A percentile compares a stretch with the other conserved stretches of the same genome.
These are phyloP conservation scores for Verticillium alfalfae DNA, from an alignment of 2,329 filamentous ascomycete genomes.

Conservation along the genomic window DNA sequence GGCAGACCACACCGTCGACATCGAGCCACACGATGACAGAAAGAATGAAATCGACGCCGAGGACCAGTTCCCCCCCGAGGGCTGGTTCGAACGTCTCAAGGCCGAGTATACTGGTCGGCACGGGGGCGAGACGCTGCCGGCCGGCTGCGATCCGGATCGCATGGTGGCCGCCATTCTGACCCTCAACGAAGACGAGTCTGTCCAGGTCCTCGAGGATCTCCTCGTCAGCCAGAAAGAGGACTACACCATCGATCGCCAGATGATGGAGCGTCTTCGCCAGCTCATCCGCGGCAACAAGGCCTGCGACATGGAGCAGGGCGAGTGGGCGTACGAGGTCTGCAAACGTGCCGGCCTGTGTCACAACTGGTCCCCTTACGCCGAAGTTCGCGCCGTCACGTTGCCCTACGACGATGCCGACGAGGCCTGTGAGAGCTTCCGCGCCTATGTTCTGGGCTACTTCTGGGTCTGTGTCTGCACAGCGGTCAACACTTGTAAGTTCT, in stretches of 20 bases:
- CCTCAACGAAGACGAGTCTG: conserved; percentile 30
- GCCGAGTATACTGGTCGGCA: conserved; percentile 19
- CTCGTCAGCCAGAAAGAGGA: conserved; percentile 34
- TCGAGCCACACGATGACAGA: neutral
- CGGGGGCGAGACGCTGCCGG: conserved; percentile 18
- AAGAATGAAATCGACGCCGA: neutral
- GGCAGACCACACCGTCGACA: neutral
- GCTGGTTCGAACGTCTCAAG: conserved; percentile 17
- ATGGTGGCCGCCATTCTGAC: conserved; percentile 16
- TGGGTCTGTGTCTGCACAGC: conserved; percentile 25
- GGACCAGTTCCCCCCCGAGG: conserved; percentile 7
- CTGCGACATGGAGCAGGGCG: conserved; percentile 33
- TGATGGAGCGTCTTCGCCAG: conserved; percentile 32
- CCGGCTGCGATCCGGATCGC: conserved; percentile 17
- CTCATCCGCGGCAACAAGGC: conserved; percentile 29
- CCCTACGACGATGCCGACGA: conserved; percentile 25
- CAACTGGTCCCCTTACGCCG: conserved; percentile 35
- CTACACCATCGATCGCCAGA: conserved; percentile 37
- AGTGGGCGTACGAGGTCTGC: conserved; percentile 32
- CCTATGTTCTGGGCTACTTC: conserved; percentile 28
- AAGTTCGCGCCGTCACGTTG: conserved; percentile 32
- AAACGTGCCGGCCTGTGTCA: conserved; percentile 32
- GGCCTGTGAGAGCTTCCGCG: conserved; percentile 33
- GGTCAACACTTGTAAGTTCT: conserved; percentile 30
- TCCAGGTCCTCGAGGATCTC: conserved; percentile 29